These are phyloP conservation scores for Mortierella polycephala DNA, from an alignment of 371 early-diverging fungal species.

Conservation along the genomic window DNA sequence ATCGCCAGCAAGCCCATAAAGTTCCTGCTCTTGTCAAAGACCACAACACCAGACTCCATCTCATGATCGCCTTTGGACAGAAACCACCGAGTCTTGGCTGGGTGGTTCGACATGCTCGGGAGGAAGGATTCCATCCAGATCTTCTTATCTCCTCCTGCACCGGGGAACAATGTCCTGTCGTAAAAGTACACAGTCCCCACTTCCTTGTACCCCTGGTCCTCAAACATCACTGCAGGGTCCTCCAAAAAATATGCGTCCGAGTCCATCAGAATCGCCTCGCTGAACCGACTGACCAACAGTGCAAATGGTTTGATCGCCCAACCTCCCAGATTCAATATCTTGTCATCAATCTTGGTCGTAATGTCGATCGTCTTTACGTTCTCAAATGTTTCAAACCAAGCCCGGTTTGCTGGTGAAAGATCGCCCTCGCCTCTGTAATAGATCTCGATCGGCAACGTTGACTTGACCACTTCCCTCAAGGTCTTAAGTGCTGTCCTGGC, in stretches of 20 bases:
- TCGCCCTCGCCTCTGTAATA: slow-evolving; percentile 72
- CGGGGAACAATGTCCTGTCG: slow-evolving; percentile 68
- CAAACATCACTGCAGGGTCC: slow-evolving; percentile 68
- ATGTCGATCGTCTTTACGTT: slow-evolving; percentile 66
- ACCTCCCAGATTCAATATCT: slow-evolving; percentile 58
- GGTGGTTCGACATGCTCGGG: slow-evolving; percentile 61
- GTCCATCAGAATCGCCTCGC: slow-evolving; percentile 79
- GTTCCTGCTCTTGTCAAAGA: slow-evolving; percentile 63
- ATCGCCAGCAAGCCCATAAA: slow-evolving; percentile 67
- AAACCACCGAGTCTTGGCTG: slow-evolving; percentile 65
- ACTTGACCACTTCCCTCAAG: slow-evolving; percentile 65
- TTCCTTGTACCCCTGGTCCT: slow-evolving; percentile 65
- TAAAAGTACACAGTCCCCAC: slow-evolving; percentile 74
- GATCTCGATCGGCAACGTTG: slow-evolving; percentile 78
- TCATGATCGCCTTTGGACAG: slow-evolving; percentile 62
- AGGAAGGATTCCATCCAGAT: slow-evolving; percentile 65
- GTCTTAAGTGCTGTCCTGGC: slow-evolving; percentile 67
- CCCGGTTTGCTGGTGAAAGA: slow-evolving; percentile 56
- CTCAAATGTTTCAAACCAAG: slow-evolving; percentile 57
- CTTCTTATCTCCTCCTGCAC: slow-evolving; percentile 50
- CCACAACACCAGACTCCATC: slow-evolving; percentile 75
- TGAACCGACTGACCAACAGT: slow-evolving; percentile 71
- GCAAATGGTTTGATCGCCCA: slow-evolving; percentile 78
- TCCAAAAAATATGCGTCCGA: slow-evolving; percentile 79
- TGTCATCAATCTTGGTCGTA: slow-evolving; percentile 59